Percentiles rank a stretch among this genome's conserved stretches.
Evolutionary conservation across 768 basidiomycete species (phyloP).

Genomic region (Leucosporidium yakuticum): DNA sequence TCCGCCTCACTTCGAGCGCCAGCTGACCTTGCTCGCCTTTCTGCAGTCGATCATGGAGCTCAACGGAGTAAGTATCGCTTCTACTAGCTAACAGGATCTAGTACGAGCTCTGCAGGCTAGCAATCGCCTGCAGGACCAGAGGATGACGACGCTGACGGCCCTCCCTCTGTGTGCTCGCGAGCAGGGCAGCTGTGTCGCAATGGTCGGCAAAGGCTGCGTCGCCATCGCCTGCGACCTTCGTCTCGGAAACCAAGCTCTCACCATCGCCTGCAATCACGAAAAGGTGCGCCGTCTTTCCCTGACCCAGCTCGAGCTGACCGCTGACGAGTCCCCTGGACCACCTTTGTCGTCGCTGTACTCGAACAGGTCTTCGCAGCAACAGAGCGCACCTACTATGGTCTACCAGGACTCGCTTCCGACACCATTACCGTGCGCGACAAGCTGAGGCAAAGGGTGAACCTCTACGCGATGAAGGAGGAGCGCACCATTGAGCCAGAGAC

Average conservation of each 20-base stretch:
- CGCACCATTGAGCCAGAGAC: slow-evolving; percentile 93
- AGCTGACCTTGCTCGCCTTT: neutral
- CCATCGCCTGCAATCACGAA: slow-evolving; percentile 86
- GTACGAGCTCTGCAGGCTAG: no score
- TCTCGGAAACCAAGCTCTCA: slow-evolving; percentile 77
- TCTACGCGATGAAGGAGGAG: slow-evolving; percentile 99
- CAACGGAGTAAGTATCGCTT: slow-evolving; percentile 24
- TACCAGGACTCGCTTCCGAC: slow-evolving; percentile 89
- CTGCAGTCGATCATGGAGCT: slow-evolving; percentile 33
- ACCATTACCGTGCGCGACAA: slow-evolving; percentile 88
- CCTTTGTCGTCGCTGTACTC: neutral
- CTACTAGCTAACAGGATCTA: neutral
- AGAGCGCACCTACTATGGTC: slow-evolving; percentile 82
- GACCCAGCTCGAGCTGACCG: neutral
- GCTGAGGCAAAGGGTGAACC: slow-evolving; percentile 90
- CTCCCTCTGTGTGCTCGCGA: no score
- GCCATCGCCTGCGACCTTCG: slow-evolving; percentile 95
- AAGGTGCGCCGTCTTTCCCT: slow-evolving; percentile 56
- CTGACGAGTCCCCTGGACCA: neutral
- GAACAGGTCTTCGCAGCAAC: slow-evolving; percentile 84
- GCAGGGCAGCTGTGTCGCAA: slow-evolving; percentile 89
- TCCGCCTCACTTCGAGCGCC: no score
- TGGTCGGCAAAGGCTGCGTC: slow-evolving; percentile 98
- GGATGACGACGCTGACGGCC: neutral
- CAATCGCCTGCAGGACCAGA: neutral